phyloP scores from a whole-genome alignment of 768 basidiomycete genomes.

The Termitomyces sp. region DNA sequence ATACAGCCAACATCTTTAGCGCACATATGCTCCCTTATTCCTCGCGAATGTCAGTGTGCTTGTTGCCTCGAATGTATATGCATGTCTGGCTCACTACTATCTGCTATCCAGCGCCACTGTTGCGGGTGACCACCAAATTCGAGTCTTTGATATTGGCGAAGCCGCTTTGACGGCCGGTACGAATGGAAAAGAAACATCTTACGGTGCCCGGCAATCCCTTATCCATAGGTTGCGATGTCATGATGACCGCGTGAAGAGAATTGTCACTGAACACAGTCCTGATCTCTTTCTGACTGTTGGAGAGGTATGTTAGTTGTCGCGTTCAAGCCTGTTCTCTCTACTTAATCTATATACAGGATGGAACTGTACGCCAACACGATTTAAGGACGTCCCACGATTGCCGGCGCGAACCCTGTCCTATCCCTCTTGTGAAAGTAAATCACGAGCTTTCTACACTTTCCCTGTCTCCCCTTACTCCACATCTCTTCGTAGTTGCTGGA shows the following conservation, averaged over 20 bases:
- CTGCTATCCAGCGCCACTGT: constrained; percentile 54
- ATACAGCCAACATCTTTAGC: constrained; percentile 84
- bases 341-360: constrained; percentile 52
- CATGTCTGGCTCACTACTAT: constrained; percentile 12
- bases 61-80: background rate
- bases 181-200: constrained; percentile 43
- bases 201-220: constrained; percentile 45
- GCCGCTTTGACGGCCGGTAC: constrained; percentile 29
- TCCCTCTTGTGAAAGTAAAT: constrained; percentile 65
- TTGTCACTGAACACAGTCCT: constrained; percentile 77
- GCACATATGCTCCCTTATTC: constrained; percentile 77
- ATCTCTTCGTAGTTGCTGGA: constrained; percentile 85
- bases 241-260: constrained; percentile 67
- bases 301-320: constrained; percentile 49
- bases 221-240: constrained; percentile 70
- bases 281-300: constrained; percentile 75
- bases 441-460: constrained; percentile 72
- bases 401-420: constrained; percentile 53
- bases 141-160: constrained; percentile 71
- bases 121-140: constrained; percentile 73
- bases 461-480: constrained; percentile 75
- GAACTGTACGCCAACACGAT: constrained; percentile 86
- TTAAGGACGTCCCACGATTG: constrained; percentile 72
- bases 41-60: constrained; percentile 62
- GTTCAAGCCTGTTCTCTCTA: background rate